Evolutionary conservation across 257 asterid genomes (phyloP).

Genomic region (Solanum habrochaites): DNA sequence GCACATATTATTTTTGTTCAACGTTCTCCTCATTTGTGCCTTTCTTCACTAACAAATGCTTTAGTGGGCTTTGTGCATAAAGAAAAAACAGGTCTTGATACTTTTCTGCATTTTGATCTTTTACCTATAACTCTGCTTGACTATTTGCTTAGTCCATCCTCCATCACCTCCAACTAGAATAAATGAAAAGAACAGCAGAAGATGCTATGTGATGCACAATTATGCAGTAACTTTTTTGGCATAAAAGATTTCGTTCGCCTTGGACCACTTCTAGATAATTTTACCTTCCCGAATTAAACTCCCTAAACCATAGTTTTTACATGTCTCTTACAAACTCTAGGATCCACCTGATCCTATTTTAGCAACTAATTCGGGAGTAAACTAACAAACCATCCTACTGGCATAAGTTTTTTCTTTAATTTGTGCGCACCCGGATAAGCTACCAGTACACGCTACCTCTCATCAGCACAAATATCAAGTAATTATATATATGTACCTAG

Average conservation of each 20-base stretch:
- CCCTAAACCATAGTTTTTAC: not conserved
- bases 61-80: not conserved
- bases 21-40: not conserved
- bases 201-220: not conserved
- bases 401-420: not conserved
- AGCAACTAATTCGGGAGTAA: not conserved
- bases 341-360: not conserved
- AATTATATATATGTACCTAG: not conserved
- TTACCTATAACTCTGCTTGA: not conserved
- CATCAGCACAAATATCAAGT: not conserved
- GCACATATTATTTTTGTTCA: not conserved
- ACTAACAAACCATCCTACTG: not conserved
- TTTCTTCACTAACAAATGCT: not conserved
- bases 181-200: not conserved
- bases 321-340: not conserved
- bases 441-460: not conserved
- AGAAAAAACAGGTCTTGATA: not conserved
- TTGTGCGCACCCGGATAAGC: not conserved
- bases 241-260: not conserved
- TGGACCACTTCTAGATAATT: not conserved
- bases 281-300: not conserved
- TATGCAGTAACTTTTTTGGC: not conserved
- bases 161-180: not conserved
- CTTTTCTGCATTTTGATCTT: not conserved
- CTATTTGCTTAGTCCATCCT: not conserved